phyloP scores from a whole-genome alignment of 1,284 basidiomycete genomes.

The Phylloboletellus chloephorus region DNA sequence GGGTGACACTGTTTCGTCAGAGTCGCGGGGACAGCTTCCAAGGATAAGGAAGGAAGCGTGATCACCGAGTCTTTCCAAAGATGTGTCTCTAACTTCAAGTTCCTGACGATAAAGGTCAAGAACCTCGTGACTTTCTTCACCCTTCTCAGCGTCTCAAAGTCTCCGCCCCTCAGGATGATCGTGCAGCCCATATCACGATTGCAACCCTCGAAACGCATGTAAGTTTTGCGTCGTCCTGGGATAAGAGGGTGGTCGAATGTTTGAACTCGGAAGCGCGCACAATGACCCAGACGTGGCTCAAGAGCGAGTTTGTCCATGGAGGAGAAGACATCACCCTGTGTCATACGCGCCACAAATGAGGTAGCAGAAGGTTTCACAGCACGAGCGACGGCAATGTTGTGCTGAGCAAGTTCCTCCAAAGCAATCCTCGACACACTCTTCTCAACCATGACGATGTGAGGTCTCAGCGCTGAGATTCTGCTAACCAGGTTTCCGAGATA shows the following conservation, averaged over 20 bases:
- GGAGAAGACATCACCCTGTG: constrained; percentile 91
- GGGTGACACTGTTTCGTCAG: constrained; percentile 22
- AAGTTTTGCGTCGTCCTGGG: constrained; percentile 87
- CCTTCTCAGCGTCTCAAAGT: constrained; percentile 71
- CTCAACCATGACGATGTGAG: constrained; percentile 91
- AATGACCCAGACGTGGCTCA: constrained; percentile 88
- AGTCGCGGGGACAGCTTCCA: constrained; percentile 55
- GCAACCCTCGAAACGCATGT: constrained; percentile 97
- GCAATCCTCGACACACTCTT: constrained; percentile 90
- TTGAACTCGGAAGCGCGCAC: constrained; percentile 83
- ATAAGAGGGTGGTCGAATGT: constrained; percentile 93
- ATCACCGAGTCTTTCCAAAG: constrained; percentile 93
- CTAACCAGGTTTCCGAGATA: constrained; percentile 87
- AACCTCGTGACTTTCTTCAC: constrained; percentile 93
- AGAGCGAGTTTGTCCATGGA: constrained; percentile 93
- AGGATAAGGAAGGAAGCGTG: constrained; percentile 63
- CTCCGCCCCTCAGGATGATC: constrained; percentile 87
- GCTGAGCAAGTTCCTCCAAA: constrained; percentile 81
- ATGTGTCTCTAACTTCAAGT: constrained; percentile 90
- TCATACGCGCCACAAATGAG: constrained; percentile 86
- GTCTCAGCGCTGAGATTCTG: constrained; percentile 85
- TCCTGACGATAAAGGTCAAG: constrained; percentile 86
- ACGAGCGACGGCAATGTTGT: constrained; percentile 88
- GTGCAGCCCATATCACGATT: constrained; percentile 91
- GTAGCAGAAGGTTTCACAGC: constrained; percentile 87